phyloP scores from a whole-genome alignment of 495 filamentous ascomycete species.

The Lasiosphaeria ovina region DNA sequence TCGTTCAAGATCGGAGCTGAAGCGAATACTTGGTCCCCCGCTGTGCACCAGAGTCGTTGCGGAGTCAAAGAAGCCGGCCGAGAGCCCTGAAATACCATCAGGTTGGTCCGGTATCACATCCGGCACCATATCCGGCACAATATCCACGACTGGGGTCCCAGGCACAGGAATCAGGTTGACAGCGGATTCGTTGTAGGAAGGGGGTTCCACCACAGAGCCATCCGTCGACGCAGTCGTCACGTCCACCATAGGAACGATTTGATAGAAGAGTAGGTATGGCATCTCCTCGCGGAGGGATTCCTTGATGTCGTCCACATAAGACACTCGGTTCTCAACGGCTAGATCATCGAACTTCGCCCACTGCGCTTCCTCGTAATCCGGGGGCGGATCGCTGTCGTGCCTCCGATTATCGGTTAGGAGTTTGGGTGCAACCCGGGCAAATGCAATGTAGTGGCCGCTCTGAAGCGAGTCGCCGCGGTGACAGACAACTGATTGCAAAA shows the following conservation, averaged over 20 bases:
- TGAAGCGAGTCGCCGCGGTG: constrained; percentile 87
- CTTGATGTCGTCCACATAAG: constrained; percentile 72
- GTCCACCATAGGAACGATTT: constrained; percentile 81
- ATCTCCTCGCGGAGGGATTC: constrained; percentile 74
- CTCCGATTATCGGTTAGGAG: constrained; percentile 53
- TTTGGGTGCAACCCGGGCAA: constrained; percentile 67
- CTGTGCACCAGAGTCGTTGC: constrained; percentile 24
- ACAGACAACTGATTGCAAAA: constrained; percentile 84
- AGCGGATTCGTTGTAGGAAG: constrained; percentile 54
- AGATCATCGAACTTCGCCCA: constrained; percentile 95
- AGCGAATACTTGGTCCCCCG: constrained; percentile 35
- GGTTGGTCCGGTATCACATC: constrained; percentile 8
- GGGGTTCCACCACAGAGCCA: constrained; percentile 50
- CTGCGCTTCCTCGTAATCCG: constrained; percentile 57
- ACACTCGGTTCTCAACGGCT: constrained; percentile 58
- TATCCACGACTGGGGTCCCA: constrained; percentile 19
- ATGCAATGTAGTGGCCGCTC: constrained; percentile 86
- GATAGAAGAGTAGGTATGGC: constrained; percentile 93
- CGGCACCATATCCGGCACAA: neutral
- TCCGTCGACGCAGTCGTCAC: constrained; percentile 55
- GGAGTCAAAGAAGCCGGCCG: constrained; percentile 46
- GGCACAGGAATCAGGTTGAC: constrained; percentile 11
- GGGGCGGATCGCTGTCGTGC: constrained; percentile 48
- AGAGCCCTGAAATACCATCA: constrained; percentile 30
- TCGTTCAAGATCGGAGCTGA: constrained; percentile 40